Evolutionary conservation across 306 rosid species (phyloP).

Genomic region (Cicer pinnatifidum): DNA sequence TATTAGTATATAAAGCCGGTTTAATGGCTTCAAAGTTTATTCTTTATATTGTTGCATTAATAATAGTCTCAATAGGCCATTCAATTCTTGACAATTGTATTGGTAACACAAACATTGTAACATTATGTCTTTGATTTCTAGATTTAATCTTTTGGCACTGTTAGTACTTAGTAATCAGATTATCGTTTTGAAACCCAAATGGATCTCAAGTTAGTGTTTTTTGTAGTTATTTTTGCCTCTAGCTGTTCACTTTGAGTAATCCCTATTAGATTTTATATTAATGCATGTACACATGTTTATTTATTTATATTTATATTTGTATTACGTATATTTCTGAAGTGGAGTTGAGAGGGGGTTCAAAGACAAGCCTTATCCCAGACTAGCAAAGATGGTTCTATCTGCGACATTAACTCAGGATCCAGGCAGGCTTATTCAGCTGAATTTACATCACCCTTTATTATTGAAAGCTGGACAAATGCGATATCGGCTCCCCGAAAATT

Average conservation of each 20-base stretch:
- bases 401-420: constrained; percentile 90
- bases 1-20: neutral
- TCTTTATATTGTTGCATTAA: neutral
- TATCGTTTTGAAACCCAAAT: constrained; percentile 18
- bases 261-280: neutral
- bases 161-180: constrained; percentile 13
- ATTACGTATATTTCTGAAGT: constrained; percentile 49
- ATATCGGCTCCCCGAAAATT: constrained; percentile 79
- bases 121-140: constrained; percentile 11
- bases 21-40: neutral
- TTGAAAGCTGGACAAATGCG: constrained; percentile 83
- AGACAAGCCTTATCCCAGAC: constrained; percentile 75
- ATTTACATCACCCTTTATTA: constrained; percentile 79
- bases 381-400: constrained; percentile 87
- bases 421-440: constrained; percentile 83
- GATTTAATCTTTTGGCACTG: constrained; percentile 13
- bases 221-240: constrained; percentile 11
- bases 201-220: constrained; percentile 1
- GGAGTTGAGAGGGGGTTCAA: constrained; percentile 89
- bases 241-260: constrained; percentile 3
- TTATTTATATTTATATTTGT: neutral
- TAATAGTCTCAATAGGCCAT: constrained; percentile 8
- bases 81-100: neutral
- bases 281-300: neutral
- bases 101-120: neutral